Base-by-base conservation (phyloP, 371 early-diverging fungal genomes). In the Mortierella sp. region DNA sequence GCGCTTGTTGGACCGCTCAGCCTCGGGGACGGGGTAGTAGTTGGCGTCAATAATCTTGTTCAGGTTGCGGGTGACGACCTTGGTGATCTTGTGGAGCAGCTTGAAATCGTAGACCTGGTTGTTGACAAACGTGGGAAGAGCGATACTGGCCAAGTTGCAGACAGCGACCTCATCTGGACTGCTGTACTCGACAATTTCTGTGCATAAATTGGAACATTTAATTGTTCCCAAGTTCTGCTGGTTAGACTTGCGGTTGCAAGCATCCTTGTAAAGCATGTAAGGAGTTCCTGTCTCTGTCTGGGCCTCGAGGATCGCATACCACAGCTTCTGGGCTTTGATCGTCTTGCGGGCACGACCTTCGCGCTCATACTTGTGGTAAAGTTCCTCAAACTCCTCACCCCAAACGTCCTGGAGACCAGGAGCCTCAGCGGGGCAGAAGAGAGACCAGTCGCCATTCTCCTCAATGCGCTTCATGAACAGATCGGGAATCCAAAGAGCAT, bases 251-350 rank as follows among this genome's bases (percentile, higher is more conserved):
- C 91, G 84, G 84, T 97, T 97, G 83, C 94, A 94, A 30, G 94
- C 90, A 86, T 99, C 99, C 88, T 99, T 99, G 90, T 99, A 99
- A 39, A 99, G 90, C 95, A 99, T 99, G 83, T 95, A 99, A 1
- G 99, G 99, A 47, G 93, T 98, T 24, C 99, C 99, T 17, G 99
- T 99, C 82, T 99, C 99, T 39, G 96, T 97, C 83, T 99, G 99
- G 9, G 99, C 84, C 61, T 99, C 99, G 46, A 99, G 71, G 58
- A 99, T 98, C 15, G 98, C 96, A 79, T 93, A 96, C 99, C 99
- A 99, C 41, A 99, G 86, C 86, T 98, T 97, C 79, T 98, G 98
- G 30, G 99, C 99, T 73, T 94, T 93, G 65, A 99, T 84, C 9
- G 89, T 90, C 79, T 90, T 90, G 76, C 95, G 89, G 21, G 97